Base-by-base conservation (phyloP, 2,329 filamentous ascomycete species). In the Alternaria ventricosa region DNA sequence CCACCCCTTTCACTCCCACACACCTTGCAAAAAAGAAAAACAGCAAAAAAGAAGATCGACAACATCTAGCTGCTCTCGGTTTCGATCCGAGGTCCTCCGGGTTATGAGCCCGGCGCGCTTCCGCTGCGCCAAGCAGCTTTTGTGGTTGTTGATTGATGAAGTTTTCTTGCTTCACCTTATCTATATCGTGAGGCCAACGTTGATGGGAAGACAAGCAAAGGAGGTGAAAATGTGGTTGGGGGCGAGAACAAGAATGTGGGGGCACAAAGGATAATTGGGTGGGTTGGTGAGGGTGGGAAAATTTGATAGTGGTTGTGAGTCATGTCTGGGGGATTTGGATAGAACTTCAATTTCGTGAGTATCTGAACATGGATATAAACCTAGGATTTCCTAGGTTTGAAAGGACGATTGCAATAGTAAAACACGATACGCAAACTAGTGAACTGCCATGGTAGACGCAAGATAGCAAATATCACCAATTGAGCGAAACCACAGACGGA, bases 21-120 rank as follows among this genome's bases (percentile, higher is more conserved):
- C 27, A 0, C 28, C 11, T 8, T 15, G 5, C 6, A 9, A 11
- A 57, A 57, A 47, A n/a, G 23, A 13, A 51, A 33, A 54, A 54
- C 6, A 0, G 36, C 36, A 43, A 46, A 56, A 30, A 45, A 45
- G 25, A 55, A 55, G 4, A 8, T 36, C 50, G 12, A 22, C 18
- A 30, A 51, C 23, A 27, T 25, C 55, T 70, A 69, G 68, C 68
- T 71, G 61, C 61, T 56, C 28, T 44, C 56, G 54, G 68, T 71
- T 69, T 68, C 69, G 71, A 71, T 73, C 70, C 59, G 57, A 46
- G 47, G 71, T 69, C 73, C 74, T 76, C 74, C 73, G 74, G 74
- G 74, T 77, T 76, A 75, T 76, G 74, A 76, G 73, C 73, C 75
- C 73, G 73, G 75, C 75, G 73, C 74, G 73, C 73, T 77, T 75